A percentile compares a stretch with the other conserved stretches of the same genome.
Conservation (phyloP, 1,139 yeast species). For the Taphrina flavorubra region DNA sequence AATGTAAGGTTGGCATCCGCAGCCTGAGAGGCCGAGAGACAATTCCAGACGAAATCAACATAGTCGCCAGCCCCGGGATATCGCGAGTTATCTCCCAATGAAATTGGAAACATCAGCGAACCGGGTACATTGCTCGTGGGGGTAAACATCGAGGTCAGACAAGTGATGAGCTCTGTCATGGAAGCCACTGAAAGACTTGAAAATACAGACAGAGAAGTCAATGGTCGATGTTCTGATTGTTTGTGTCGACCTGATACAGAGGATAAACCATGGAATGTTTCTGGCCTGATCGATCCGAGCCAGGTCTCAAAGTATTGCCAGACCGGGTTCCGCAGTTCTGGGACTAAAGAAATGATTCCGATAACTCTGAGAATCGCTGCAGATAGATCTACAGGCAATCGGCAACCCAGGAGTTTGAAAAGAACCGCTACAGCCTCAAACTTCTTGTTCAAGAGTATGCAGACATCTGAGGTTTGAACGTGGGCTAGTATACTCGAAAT, state of each 20-base stretch:
- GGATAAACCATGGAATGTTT: neutral
- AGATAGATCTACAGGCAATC: conserved; percentile 12
- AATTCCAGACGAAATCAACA: conserved; percentile 19
- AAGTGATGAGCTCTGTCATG: conserved; percentile 4
- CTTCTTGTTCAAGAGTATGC: conserved; percentile 3
- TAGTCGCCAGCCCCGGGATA: conserved; percentile 19
- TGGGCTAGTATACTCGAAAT: neutral
- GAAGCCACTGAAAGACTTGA: conserved; percentile 8
- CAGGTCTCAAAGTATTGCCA: conserved; percentile 33
- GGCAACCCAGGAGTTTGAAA: conserved; percentile 26
- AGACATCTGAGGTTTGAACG: neutral
- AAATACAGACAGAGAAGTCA: conserved; percentile 5
- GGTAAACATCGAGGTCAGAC: conserved; percentile 2
- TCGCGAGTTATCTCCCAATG: conserved; percentile 9
- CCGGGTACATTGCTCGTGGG: neutral
- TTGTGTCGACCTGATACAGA: neutral
- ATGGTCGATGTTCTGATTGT: conserved; percentile 10
- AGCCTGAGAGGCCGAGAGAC: conserved; percentile 8
- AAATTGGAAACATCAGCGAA: conserved; percentile 3
- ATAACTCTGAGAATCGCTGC: conserved; percentile 7
- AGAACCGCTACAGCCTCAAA: conserved; percentile 18
- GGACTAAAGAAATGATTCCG: neutral
- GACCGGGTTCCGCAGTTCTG: neutral
- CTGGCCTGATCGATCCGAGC: conserved; percentile 13
- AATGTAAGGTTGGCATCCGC: neutral